A percentile compares a stretch with the other conserved stretches of the same genome.
Conservation (phyloP, 192 early-diverging fungal species). For the Oehlia diaphana region DNA sequence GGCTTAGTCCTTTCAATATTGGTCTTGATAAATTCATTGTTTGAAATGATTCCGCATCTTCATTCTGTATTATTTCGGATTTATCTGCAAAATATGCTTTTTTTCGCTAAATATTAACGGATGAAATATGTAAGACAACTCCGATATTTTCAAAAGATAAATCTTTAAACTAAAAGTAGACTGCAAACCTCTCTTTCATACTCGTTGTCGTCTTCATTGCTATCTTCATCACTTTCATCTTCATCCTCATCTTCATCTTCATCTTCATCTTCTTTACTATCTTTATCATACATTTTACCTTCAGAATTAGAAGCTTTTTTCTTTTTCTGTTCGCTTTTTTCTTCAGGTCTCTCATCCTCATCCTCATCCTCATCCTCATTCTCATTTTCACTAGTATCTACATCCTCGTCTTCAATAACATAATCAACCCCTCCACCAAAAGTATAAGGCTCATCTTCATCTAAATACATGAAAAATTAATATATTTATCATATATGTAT, state of each 20-base stretch:
- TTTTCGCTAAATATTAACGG: conserved; percentile 41
- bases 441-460: conserved; percentile 33
- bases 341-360: conserved; percentile 36
- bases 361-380: conserved; percentile 32
- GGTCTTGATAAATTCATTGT: conserved; percentile 93
- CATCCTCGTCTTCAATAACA: conserved; percentile 37
- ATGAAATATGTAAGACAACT: neutral
- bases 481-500: neutral
- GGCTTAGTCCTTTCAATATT: conserved; percentile 87
- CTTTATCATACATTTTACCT: conserved; percentile 35
- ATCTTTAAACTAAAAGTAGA: neutral
- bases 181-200: conserved; percentile 45
- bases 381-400: conserved; percentile 32
- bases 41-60: conserved; percentile 78
- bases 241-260: conserved; percentile 41
- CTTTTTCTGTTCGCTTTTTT: conserved; percentile 34
- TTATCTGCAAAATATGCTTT: conserved; percentile 59
- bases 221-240: conserved; percentile 37
- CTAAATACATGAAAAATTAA: conserved; percentile 5
- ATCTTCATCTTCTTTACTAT: conserved; percentile 40
- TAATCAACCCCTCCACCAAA: conserved; percentile 42
- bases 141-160: neutral
- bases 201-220: conserved; percentile 38
- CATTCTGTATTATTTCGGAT: conserved; percentile 6
- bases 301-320: conserved; percentile 31